Base-by-base conservation (phyloP, 805 yeast species). In the Brettanomyces bruxellensis region DNA sequence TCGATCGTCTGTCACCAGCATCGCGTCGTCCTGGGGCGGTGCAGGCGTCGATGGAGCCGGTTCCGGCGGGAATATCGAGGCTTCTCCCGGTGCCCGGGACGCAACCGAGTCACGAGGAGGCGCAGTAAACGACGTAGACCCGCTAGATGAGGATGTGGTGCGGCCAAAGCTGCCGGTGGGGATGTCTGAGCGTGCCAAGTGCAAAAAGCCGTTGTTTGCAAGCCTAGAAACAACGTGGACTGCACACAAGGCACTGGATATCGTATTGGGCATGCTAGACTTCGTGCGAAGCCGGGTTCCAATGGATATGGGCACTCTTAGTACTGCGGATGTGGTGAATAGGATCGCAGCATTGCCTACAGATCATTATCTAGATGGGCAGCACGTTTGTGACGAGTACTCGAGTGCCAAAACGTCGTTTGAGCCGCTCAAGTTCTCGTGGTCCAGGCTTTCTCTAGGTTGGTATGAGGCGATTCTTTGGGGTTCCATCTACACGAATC, bases 391-490 rank as follows among this genome's bases (percentile, higher is more conserved):
- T 3, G 56, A 54, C 46, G 79, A 77, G 49, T 76, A 67, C 49
- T 55, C 71, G 32, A 72, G 76, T 0, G 14, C 44, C 3, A 63
- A 61, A 14, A 62, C 72, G 0, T 66, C 68, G 3, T 70, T 77
- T 50, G 71, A 67, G 43, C 68, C 73, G 3, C 65, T 83, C 50
- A 68, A 59, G 48, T 82, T 86, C 53, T 59, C 65, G 4, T 86
- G 95, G 95, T 73, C 76, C 37, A 66, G 66, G 45, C 57, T 71
- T 24, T 79, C 86, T 0, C 64, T 85, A 24, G 90, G 89, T 0
- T 86, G 95, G 95, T 86, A 86, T 61, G 70, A 74, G 37, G 73
- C 84, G 4, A 66, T 83, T 8, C 55, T 86, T 25, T 83, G 86
- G 81, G 78, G 81, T 2, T 64, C 68, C 32, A 71, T 83, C 0